These are phyloP conservation scores for Pseudopediastrum boryanum DNA, from an alignment of 139 green algal species.

Conservation along the genomic window DNA sequence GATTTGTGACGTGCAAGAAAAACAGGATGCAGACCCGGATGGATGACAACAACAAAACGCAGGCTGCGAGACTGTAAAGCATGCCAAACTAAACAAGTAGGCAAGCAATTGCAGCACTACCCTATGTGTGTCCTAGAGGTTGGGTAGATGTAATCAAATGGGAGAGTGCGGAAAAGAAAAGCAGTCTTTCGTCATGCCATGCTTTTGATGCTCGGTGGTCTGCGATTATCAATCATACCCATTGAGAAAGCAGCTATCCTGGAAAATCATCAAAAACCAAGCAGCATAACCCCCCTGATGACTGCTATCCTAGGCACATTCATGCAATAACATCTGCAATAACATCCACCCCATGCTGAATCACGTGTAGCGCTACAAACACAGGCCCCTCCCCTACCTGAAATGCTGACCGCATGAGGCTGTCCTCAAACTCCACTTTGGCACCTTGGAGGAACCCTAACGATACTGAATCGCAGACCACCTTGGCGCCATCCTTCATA, in stretches of 20 bases:
- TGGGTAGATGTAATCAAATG: too few species aligned
- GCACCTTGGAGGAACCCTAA: slow-evolving; percentile 83
- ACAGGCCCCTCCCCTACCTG: slow-evolving; percentile 48
- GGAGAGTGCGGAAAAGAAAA: too few species aligned
- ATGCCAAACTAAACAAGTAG: too few species aligned
- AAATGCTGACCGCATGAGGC: slow-evolving; percentile 90
- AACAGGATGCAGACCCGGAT: too few species aligned
- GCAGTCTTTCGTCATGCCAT: too few species aligned
- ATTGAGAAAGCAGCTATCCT: neutral
- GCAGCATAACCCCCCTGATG: neutral
- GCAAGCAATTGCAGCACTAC: too few species aligned
- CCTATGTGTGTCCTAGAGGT: too few species aligned
- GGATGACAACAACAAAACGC: too few species aligned
- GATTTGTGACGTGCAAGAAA: too few species aligned
- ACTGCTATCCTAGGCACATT: neutral
- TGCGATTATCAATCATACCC: neutral
- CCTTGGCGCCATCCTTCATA: slow-evolving; percentile 67
- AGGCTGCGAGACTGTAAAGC: too few species aligned
- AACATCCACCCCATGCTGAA: neutral
- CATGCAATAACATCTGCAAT: neutral
- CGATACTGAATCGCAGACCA: slow-evolving; percentile 89
- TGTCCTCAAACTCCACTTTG: slow-evolving; percentile 87
- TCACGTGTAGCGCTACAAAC: neutral
- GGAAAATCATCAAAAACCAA: neutral
- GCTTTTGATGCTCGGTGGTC: neutral